These are phyloP conservation scores for Globisporangium sylvaticum DNA, from an alignment of 352 stramenopile genomes.

Conservation along the genomic window DNA sequence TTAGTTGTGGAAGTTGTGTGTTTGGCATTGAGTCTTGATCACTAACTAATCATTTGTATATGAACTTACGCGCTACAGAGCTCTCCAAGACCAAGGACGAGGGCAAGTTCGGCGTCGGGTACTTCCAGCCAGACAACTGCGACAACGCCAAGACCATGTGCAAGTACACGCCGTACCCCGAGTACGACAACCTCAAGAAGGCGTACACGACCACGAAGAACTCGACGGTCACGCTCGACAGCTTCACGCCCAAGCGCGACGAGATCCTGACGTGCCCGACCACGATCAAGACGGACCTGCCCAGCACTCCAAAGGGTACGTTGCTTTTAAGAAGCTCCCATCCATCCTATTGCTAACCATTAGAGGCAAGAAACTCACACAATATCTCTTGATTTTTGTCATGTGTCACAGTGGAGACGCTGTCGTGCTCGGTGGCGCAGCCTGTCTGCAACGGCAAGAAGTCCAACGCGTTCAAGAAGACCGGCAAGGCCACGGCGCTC, in stretches of 20 bases:
- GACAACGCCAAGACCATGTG: conserved; percentile 55
- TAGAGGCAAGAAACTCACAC: background rate
- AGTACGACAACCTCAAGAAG: conserved; percentile 68
- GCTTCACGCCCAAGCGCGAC: conserved; percentile 32
- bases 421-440: conserved; percentile 47
- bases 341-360: background rate
- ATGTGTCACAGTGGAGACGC: conserved; percentile 28
- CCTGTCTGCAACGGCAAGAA: conserved; percentile 53
- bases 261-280: conserved; percentile 40
- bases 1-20: background rate
- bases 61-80: conserved; percentile 2
- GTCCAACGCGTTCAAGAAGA: conserved; percentile 55
- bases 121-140: conserved; percentile 65
- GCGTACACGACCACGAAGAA: conserved; percentile 65
- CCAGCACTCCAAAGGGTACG: conserved; percentile 31
- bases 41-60: background rate
- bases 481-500: conserved; percentile 7
- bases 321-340: background rate
- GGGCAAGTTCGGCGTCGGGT: conserved; percentile 70
- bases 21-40: background rate
- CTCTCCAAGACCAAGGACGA: conserved; percentile 30
- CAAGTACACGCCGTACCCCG: conserved; percentile 62
- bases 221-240: conserved; percentile 42
- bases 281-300: conserved; percentile 27
- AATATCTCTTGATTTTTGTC: conserved; percentile 3